Conservation (phyloP, 805 yeast genomes). For the Candida sanyiensis region DNA sequence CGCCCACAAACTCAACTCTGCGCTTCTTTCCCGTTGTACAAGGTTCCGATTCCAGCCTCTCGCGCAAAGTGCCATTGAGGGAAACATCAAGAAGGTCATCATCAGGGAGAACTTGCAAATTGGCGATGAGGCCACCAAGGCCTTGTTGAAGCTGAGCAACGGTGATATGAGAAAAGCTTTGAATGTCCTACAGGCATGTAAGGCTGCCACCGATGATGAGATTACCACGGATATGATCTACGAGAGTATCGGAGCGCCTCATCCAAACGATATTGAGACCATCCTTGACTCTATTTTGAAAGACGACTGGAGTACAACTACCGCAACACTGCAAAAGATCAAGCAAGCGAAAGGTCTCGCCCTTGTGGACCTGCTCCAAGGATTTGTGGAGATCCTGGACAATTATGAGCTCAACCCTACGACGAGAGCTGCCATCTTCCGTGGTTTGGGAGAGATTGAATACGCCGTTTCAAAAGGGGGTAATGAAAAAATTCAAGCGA, state of each 20-base stretch:
- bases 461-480: conserved; percentile 92
- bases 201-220: conserved; percentile 62
- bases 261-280: conserved; percentile 74
- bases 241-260: conserved; percentile 94
- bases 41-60: conserved; percentile 90
- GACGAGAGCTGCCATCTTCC: conserved; percentile 59
- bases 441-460: conserved; percentile 80
- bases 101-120: conserved; percentile 60
- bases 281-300: conserved; percentile 72
- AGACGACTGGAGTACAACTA: conserved; percentile 84
- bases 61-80: conserved; percentile 56
- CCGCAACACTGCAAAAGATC: conserved; percentile 56
- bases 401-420: conserved; percentile 56
- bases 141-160: conserved; percentile 66
- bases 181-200: conserved; percentile 91
- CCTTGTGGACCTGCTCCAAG: conserved; percentile 73
- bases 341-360: conserved; percentile 82
- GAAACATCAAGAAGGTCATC: conserved; percentile 64
- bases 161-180: conserved; percentile 97
- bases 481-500: conserved; percentile 79
- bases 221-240: conserved; percentile 75
- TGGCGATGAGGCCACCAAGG: conserved; percentile 49
- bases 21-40: conserved; percentile 89
- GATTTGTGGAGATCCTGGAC: conserved; percentile 66
- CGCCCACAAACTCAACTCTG: conserved; percentile 93